Base-by-base conservation (phyloP, 331 rosid genomes). In the Prunus yedoensis region DNA sequence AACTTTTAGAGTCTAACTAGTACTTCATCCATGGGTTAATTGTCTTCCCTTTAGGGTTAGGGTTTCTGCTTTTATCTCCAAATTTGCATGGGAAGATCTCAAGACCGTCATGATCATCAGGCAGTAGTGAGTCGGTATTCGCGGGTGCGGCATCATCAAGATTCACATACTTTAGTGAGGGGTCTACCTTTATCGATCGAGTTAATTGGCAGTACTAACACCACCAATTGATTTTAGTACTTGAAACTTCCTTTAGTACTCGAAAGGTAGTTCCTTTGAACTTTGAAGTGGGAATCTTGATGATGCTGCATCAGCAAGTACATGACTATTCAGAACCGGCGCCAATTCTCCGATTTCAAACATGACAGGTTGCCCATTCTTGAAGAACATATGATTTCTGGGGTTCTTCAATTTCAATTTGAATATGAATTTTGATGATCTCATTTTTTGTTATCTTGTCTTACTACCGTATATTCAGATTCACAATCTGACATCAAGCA, bases 291-390 rank as follows among this genome's bases (percentile, higher is more conserved):
- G 70, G 95, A 90, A 90, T 90, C 92, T 90, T 90, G 95, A 90
- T 90, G 95, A 90, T 90, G 92, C 95, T 90, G 95, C 95, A 87
- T 54, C 85, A 27, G 88, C 89, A 75, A 57, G 82, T 90, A 77
- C 62, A 76, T 80, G 92, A 74, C 90, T 89, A 43, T 54, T 43
- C 1, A 30, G 8, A 10, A 41, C 43, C 52, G 1, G 51, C 11
- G 18, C 3, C 32, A 14, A 21, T 17, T 69, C 46, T 10, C 16
- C 60, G 9, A 16, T 32, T 17, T n/a, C 63, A 51, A 52, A 32
- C 32, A 8, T 8, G 18, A 49, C 5, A 52, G 21, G 16, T 52
- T 38, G 43, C 43, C 43, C 43, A 1, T 38, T 38, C 43, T 38
- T 38, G 43, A 38, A 38, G 43, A 38, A 38, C 5, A 3, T 25